Conservation (phyloP, 2,329 filamentous ascomycete genomes). For the Sarocladiaceae sp. region DNA sequence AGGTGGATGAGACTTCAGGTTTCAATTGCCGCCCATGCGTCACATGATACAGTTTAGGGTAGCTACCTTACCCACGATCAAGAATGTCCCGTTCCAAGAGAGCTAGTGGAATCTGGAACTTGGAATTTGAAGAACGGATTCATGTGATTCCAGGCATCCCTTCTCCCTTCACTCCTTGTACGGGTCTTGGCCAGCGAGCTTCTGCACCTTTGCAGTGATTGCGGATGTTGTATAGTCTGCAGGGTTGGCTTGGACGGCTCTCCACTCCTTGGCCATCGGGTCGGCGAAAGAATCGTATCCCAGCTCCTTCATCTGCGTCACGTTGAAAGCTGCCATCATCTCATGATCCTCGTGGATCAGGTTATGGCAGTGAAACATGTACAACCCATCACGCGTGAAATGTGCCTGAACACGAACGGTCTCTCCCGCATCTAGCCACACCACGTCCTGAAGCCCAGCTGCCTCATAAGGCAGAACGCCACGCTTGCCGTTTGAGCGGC, state of each 20-base stretch:
- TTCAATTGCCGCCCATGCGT: no score
- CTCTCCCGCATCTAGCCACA: slow-evolving; percentile 46
- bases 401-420: slow-evolving; percentile 42
- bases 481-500: slow-evolving; percentile 35
- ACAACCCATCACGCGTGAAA: slow-evolving; percentile 38
- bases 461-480: slow-evolving; percentile 45
- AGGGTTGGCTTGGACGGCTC: slow-evolving; percentile 2
- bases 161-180: no score
- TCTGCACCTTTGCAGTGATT: slow-evolving; percentile 2
- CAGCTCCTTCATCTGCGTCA: slow-evolving; percentile 28
- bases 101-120: no score
- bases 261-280: slow-evolving; percentile 5
- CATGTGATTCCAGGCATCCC: no score
- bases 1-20: no score
- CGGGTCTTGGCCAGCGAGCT: slow-evolving; percentile 1
- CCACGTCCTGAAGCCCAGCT: slow-evolving; percentile 50
- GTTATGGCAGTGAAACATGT: slow-evolving; percentile 45
- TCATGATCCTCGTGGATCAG: slow-evolving; percentile 38
- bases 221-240: slow-evolving; percentile 2
- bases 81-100: no score
- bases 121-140: no score
- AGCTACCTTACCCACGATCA: no score
- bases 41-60: no score
- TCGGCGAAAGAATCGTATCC: slow-evolving; percentile 28
- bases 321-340: slow-evolving; percentile 42